Base-by-base conservation (phyloP, 108 stramenopile species). In the Nitzschia sp. region DNA sequence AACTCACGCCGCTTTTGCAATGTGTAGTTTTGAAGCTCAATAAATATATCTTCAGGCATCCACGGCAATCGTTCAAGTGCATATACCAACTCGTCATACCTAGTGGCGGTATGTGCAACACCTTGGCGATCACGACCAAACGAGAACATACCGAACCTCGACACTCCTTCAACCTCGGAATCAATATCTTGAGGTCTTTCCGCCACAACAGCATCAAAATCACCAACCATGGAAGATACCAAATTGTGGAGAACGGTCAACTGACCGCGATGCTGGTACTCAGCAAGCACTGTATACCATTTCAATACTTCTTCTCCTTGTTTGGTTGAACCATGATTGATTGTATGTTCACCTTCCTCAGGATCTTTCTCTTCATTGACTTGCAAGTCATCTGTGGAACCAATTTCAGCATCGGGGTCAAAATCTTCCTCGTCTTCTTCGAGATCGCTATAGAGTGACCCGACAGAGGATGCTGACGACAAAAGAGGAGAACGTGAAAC, bases 231-330 rank as follows among this genome's bases (percentile, higher is more conserved):
- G 53, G 88, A 90, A 56, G 78, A 87, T 37, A 89, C 73, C n/a
- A 84, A 87, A 75, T 94, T 94, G 57, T 89, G 86, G 2, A 94
- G 53, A 21, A 77, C 65, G 10, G 74, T 76, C 17, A 94, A 77
- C 52, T 89, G 84, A 21, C 20, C 38, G 10, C 87, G 79, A 54
- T 89, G 83, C 20, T 86, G 80, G 65, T 85, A 86, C 26, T 87
- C 89, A 17, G 85, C 89, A 12, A 86, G 64, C 10, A 90, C 78
- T 17, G 76, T 68, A 62, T 77, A 91, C 63, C 83, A 79, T 63
- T 81, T 80, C 41, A 77, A 29, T 19, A 60, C 26, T 61, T 82
- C 72, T 6, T 73, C 76, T 38, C 68, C 59, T 38, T 67, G 67
- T 44, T 37, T 65, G 11, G 57, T 61, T 53, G 53, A 53, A 42